Percentiles rank a stretch among this genome's conserved stretches.
phyloP scores from a whole-genome alignment of 805 yeast species.

The Hanseniaspora lindneri region DNA sequence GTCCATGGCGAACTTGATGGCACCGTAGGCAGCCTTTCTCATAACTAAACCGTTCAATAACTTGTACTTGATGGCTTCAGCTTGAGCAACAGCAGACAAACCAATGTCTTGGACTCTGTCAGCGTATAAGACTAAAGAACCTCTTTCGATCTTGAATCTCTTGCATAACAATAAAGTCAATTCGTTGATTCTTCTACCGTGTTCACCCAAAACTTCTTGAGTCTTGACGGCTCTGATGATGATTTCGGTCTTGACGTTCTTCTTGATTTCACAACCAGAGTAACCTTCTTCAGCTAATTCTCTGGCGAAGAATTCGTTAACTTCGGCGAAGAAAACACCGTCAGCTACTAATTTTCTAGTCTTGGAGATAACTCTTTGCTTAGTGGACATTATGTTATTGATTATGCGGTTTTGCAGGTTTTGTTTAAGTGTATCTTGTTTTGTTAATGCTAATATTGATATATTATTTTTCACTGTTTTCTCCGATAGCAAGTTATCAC shows the following conservation, averaged over 20 bases:
- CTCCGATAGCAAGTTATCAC: no score
- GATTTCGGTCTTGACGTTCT: conserved; percentile 93
- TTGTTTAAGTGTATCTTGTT: neutral
- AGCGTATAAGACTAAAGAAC: conserved; percentile 87
- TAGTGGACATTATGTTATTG: conserved; percentile 16
- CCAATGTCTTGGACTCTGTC: conserved; percentile 99
- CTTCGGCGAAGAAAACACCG: conserved; percentile 99
- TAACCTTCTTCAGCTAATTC: conserved; percentile 99
- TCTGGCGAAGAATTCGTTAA: conserved; percentile 99
- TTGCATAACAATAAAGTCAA: conserved; percentile 93
- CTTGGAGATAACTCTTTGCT: conserved; percentile 56
- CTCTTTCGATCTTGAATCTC: conserved; percentile 95
- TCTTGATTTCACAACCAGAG: conserved; percentile 99
- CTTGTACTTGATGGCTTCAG: conserved; percentile 97
- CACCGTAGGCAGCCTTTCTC: conserved; percentile 99
- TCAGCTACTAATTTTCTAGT: conserved; percentile 99
- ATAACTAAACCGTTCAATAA: conserved; percentile 96
- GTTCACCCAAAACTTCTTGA: conserved; percentile 97
- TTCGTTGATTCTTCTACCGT: conserved; percentile 99
- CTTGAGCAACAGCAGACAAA: conserved; percentile 98
- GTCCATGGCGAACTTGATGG: conserved; percentile 98
- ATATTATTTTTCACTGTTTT: neutral
- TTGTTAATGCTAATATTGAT: neutral
- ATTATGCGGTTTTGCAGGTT: conserved; percentile 5
- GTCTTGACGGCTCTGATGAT: conserved; percentile 99